Conservation (phyloP, 768 basidiomycete genomes). For the Botryobasidium botryosum region DNA sequence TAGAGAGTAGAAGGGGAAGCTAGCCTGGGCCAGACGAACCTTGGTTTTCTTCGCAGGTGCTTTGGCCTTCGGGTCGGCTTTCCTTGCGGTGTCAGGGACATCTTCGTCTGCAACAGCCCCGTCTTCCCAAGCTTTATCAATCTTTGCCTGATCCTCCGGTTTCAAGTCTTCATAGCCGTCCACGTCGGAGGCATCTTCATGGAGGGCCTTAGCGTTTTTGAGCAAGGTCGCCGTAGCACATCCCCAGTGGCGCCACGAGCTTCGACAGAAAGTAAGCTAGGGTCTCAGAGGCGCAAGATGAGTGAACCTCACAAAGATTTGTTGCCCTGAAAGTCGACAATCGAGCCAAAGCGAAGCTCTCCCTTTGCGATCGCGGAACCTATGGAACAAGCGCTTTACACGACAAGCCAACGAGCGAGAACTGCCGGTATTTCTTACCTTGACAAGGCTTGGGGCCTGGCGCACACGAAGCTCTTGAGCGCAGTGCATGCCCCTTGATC, state of each 20-base stretch:
- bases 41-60: slow-evolving; percentile 7
- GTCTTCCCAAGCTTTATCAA: slow-evolving; percentile 55
- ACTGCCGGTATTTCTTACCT: too few relatives aligned
- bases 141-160: slow-evolving; percentile 49
- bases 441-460: too few relatives aligned
- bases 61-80: slow-evolving; percentile 23
- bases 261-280: slow-evolving; percentile 17
- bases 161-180: slow-evolving; percentile 13
- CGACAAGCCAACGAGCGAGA: too few relatives aligned
- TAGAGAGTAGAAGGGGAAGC: slow-evolving; percentile 11
- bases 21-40: slow-evolving; percentile 3
- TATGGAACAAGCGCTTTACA: too few relatives aligned
- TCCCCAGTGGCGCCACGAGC: slow-evolving; percentile 84
- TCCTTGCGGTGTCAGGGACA: slow-evolving; percentile 56
- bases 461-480: too few relatives aligned
- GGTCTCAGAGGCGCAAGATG: neutral
- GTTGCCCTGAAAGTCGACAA: slow-evolving; percentile 59
- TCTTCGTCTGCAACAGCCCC: slow-evolving; percentile 74
- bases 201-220: slow-evolving; percentile 40
- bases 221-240: slow-evolving; percentile 59
- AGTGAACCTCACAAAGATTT: slow-evolving; percentile 37
- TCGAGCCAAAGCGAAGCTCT: slow-evolving; percentile 48
- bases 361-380: slow-evolving; percentile 63
- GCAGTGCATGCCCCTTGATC: too few relatives aligned
- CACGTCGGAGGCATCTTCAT: neutral